Conservation (phyloP, 306 rosid species). For the Corylus americana region DNA sequence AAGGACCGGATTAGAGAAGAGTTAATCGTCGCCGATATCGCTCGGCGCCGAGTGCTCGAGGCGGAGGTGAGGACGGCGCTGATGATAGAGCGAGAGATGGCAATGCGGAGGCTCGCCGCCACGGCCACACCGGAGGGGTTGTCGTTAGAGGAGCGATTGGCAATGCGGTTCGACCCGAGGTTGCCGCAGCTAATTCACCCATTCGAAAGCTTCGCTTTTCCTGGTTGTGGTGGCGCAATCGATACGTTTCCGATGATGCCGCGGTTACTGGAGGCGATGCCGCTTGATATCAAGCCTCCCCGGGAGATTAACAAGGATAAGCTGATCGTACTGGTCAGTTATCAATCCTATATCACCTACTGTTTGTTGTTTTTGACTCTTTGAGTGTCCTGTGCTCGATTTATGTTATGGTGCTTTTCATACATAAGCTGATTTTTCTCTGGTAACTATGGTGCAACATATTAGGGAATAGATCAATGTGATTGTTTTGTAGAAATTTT, state of each 20-base stretch:
- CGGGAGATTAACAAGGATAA: conserved; percentile 27
- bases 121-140: not conserved
- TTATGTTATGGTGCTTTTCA: conserved; percentile 1
- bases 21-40: conserved; percentile 34
- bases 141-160: conserved; percentile 8
- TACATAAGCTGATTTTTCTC: not conserved
- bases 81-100: conserved; percentile 37
- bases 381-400: not conserved
- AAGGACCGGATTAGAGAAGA: conserved; percentile 48
- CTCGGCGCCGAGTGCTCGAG: conserved; percentile 45
- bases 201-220: conserved; percentile 1
- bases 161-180: conserved; percentile 16
- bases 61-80: conserved; percentile 58
- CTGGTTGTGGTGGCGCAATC: not conserved
- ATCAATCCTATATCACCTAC: not conserved
- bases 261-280: conserved; percentile 2
- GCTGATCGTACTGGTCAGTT: conserved; percentile 49
- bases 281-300: not conserved
- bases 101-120: conserved; percentile 17
- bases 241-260: not conserved
- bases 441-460: not conserved
- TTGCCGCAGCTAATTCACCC: conserved; percentile 1
- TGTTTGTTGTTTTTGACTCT: not conserved
- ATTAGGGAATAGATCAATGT: not conserved
- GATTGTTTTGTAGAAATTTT: not conserved